Evolutionary conservation across 345 rosid genomes (phyloP), one percentile per base, ranked within the genome.

Genomic region (Chamaenerion angustifolium): DNA sequence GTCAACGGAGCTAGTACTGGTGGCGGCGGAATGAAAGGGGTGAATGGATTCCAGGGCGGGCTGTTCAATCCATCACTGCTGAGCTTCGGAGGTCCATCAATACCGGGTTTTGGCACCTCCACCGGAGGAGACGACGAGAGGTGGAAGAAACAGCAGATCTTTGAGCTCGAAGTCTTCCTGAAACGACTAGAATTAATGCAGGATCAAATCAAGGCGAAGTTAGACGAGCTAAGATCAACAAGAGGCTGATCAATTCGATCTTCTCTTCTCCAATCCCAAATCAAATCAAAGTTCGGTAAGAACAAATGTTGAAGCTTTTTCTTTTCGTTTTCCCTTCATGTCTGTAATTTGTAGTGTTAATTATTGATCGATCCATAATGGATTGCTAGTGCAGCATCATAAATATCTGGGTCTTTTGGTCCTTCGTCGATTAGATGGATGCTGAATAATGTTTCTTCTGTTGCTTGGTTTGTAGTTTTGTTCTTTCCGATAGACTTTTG

Each of bases 81-180:
- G 62, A 61, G 75, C 61, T 54, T 57, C n/a, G 66, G 79, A 12
- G 72, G 72, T 16, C 56, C 68, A 60, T 21, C 71, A 3, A 23
- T 70, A 71, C 43, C 68, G 55, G 68, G 59, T 44, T 68, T 63
- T 43, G 74, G 71, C 25, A 21, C 25, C 25, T 21, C 25, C 25
- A 8, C 50, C 52, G 18, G 78, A 74, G 1, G 74, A 52, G 19
- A 71, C 40, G 96, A 92, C 48, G 98, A 84, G 61, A 77, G 70
- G 57, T 92, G 98, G 98, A 88, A 88, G 80, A 88, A 79, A 61
- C 95, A 84, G 58, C 96, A 88, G 79, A 84, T 92, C 43, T 56
- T 88, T 78, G 96, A 92, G 68, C 68, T 92, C 68, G 95, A 92
- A 73, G 96, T 84, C 57, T 92, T 80, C 54, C 78, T 88, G 1